phyloP scores from a whole-genome alignment of 2,329 filamentous ascomycete genomes.

The Diaporthe humulicola region DNA sequence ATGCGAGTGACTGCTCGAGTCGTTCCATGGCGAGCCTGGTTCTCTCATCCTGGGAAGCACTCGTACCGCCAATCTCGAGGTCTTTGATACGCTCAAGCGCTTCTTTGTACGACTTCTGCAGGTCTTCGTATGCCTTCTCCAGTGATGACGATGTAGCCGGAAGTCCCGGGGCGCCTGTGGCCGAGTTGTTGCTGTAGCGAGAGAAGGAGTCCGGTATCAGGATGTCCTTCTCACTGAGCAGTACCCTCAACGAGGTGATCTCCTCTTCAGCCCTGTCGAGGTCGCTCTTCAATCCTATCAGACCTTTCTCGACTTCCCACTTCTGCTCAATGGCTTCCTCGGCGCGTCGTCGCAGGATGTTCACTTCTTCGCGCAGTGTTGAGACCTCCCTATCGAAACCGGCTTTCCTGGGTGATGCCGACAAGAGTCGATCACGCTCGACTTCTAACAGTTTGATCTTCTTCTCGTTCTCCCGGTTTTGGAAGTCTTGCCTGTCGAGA shows the following conservation, averaged over 20 bases:
- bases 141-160: constrained; percentile 79
- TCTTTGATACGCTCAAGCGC: constrained; percentile 76
- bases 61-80: constrained; percentile 65
- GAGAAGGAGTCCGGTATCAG: constrained; percentile 74
- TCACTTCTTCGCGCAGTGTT: constrained; percentile 85
- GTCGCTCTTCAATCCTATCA: constrained; percentile 93
- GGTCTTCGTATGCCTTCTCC: constrained; percentile 79
- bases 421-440: constrained; percentile 81
- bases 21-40: constrained; percentile 73
- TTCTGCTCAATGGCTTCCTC: constrained; percentile 97
- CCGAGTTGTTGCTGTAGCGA: constrained; percentile 51
- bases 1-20: constrained; percentile 76
- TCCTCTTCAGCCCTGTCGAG: constrained; percentile 95
- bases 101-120: constrained; percentile 78
- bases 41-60: constrained; percentile 63
- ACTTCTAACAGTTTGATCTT: constrained; percentile 81
- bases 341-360: constrained; percentile 84
- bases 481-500: constrained; percentile 86
- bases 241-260: constrained; percentile 82
- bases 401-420: constrained; percentile 77
- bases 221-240: constrained; percentile 88
- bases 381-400: constrained; percentile 89
- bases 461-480: constrained; percentile 87
- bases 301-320: constrained; percentile 93
- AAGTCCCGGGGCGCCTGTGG: constrained; percentile 55